Evolutionary conservation across 1,139 yeast genomes (phyloP), one percentile per base, ranked within the genome.

Genomic region (Suhomyces wounanorum): DNA sequence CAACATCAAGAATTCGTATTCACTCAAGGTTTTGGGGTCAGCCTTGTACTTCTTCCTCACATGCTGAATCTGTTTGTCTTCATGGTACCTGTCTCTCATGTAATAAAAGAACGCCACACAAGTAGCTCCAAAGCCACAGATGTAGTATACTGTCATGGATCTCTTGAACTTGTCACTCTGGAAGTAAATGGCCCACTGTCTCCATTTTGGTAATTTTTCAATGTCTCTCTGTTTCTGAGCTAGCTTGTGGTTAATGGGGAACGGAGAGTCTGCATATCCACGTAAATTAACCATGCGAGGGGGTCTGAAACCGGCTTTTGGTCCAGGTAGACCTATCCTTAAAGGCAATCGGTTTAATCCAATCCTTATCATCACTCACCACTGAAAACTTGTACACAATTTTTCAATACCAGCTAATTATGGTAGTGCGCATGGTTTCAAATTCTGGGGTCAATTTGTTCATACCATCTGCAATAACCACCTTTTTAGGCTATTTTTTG

Each of bases 1-100:
- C 55, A 85, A 67, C 61, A 85, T 79, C 54, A 87, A 68, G 48
- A 70, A 72, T 58, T 87, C 89, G 62, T 84, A 87, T 59, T 87
- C 92, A 47, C 79, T 76, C 41, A 82, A 68, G 18, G 66, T 61
- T 11, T 64, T 57, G 9, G 79, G 73, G 49, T 72, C 77, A 0
- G 64, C 66, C 4, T 65, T 69, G 50, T 76, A 75, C 59, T 78
- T 77, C 49, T 68, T 71, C 52, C 77, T 67, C 44, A 78, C 74
- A 46, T 73, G 72, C 35, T 73, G 66, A 53, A 84, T 72, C 60
- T 85, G 91, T 52, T 81, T 75, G 56, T 87, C 95, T 63, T 84
- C 84, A 48, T 77, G 71, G 63, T 80, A 87, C 45, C 86, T 67
- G 59, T 86, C 89, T 58, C 84, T 73, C 83, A 87, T 84, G 63